These are phyloP conservation scores for Venturia asperata DNA, from an alignment of 2,329 filamentous ascomycete species.

Conservation along the genomic window DNA sequence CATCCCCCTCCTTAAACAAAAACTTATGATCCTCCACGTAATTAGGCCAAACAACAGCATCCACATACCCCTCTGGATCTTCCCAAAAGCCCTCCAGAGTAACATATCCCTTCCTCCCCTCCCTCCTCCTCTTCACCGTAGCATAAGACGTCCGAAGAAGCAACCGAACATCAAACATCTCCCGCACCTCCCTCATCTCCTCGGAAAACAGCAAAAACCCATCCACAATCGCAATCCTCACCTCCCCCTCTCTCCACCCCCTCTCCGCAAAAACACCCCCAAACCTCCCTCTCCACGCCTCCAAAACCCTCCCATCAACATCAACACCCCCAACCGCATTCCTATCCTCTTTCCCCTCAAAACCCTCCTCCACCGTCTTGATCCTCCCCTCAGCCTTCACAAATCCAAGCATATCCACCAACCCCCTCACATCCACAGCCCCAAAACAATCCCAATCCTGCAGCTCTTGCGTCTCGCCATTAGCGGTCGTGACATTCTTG, in stretches of 20 bases:
- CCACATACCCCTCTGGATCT: constrained; percentile 90
- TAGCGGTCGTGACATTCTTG: constrained; percentile 26
- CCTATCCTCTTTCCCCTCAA: constrained; percentile 52
- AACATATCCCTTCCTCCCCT: constrained; percentile 67
- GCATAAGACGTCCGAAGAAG: constrained; percentile 66
- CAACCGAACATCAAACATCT: constrained; percentile 64
- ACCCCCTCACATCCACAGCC: constrained; percentile 63
- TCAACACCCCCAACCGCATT: constrained; percentile 44
- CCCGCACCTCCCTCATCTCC: constrained; percentile 45
- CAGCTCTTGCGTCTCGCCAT: constrained; percentile 35
- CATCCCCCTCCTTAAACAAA: constrained; percentile 65
- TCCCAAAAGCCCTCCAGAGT: constrained; percentile 84
- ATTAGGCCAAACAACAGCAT: constrained; percentile 92
- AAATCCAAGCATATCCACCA: constrained; percentile 60
- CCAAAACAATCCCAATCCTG: constrained; percentile 90
- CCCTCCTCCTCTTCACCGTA: constrained; percentile 57
- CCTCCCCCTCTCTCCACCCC: constrained; percentile 22
- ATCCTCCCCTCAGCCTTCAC: constrained; percentile 62
- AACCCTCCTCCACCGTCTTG: constrained; percentile 25
- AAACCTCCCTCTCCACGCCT: constrained; percentile 31
- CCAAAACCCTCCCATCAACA: constrained; percentile 28
- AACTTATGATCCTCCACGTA: constrained; percentile 76
- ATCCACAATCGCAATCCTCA: constrained; percentile 67
- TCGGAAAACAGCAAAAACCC: constrained; percentile 79
- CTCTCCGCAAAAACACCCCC: neutral